These are phyloP conservation scores for Saccharomyces hybrid DNA, from an alignment of 1,139 yeast species.

Conservation along the genomic window DNA sequence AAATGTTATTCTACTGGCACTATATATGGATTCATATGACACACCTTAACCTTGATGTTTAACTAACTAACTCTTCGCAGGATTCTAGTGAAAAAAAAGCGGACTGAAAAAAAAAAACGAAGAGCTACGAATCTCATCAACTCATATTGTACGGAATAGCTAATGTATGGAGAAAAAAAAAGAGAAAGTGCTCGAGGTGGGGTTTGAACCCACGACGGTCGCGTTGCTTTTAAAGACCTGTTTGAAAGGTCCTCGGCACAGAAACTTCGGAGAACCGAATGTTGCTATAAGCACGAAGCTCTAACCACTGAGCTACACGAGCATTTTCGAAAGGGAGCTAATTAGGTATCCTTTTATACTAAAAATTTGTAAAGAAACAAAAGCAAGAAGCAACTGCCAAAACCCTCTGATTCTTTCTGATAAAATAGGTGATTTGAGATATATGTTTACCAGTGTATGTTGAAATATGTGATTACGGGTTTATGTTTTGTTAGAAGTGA, in stretches of 20 bases:
- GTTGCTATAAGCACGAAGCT: slow-evolving; percentile 46
- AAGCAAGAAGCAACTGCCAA: too few species aligned
- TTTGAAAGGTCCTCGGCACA: slow-evolving; percentile 20
- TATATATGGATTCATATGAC: not conserved
- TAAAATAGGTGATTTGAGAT: too few species aligned
- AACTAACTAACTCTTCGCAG: not conserved
- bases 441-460: too few species aligned
- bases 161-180: slow-evolving; percentile 13
- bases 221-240: slow-evolving; percentile 36
- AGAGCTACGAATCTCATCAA: not conserved
- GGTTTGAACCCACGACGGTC: slow-evolving; percentile 49
- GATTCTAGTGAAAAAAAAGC: not conserved
- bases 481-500: too few species aligned
- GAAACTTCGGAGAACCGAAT: slow-evolving; percentile 25
- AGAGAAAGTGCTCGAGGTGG: slow-evolving; percentile 43
- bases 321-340: slow-evolving; percentile 29
- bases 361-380: too few species aligned
- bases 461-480: too few species aligned
- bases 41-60: not conserved
- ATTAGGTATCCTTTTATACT: not conserved
- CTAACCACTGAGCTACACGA: slow-evolving; percentile 48
- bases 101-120: not conserved
- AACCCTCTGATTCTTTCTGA: too few species aligned
- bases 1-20: not conserved
- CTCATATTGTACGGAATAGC: not conserved